phyloP scores from a whole-genome alignment of 2,329 filamentous ascomycete species.

The Fusarium sp. region DNA sequence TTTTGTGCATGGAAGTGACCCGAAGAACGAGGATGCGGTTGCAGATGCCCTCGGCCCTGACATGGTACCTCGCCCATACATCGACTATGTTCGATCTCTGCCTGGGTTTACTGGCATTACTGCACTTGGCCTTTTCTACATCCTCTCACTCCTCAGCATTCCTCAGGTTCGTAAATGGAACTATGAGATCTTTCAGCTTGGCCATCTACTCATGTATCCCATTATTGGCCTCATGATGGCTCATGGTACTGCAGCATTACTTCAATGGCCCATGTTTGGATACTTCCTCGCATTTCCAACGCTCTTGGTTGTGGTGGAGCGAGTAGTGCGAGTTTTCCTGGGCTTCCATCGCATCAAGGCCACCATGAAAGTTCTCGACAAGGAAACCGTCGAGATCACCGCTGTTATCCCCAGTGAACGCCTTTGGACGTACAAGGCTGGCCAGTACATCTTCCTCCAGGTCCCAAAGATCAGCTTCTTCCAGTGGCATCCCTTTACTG shows the following conservation, averaged over 20 bases:
- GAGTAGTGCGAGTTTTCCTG: slow-evolving; percentile 60
- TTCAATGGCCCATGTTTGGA: slow-evolving; percentile 71
- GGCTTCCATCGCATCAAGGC: slow-evolving; percentile 66
- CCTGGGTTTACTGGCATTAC: slow-evolving; percentile 68
- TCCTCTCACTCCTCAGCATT: slow-evolving; percentile 64
- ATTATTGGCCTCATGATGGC: slow-evolving; percentile 70
- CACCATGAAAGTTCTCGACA: slow-evolving; percentile 64
- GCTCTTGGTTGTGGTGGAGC: slow-evolving; percentile 65
- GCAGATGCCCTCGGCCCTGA: slow-evolving; percentile 62
- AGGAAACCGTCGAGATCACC: slow-evolving; percentile 67
- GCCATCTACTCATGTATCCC: slow-evolving; percentile 71
- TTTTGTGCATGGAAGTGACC: slow-evolving; percentile 65
- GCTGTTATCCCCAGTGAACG: slow-evolving; percentile 64
- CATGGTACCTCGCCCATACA: slow-evolving; percentile 61
- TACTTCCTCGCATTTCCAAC: slow-evolving; percentile 70
- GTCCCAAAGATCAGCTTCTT: slow-evolving; percentile 67
- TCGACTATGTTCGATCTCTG: slow-evolving; percentile 62
- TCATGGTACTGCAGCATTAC: slow-evolving; percentile 65
- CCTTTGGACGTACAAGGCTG: slow-evolving; percentile 69
- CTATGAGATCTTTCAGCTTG: slow-evolving; percentile 71
- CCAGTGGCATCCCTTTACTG: slow-evolving; percentile 74
- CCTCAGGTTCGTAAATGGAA: slow-evolving; percentile 66
- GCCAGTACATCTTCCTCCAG: slow-evolving; percentile 71
- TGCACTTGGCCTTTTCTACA: slow-evolving; percentile 65
- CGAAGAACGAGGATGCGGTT: slow-evolving; percentile 61